Evolutionary conservation across 176 grass and related monocot species (phyloP).

Genomic region (Rhipidocladum racemiflorum): DNA sequence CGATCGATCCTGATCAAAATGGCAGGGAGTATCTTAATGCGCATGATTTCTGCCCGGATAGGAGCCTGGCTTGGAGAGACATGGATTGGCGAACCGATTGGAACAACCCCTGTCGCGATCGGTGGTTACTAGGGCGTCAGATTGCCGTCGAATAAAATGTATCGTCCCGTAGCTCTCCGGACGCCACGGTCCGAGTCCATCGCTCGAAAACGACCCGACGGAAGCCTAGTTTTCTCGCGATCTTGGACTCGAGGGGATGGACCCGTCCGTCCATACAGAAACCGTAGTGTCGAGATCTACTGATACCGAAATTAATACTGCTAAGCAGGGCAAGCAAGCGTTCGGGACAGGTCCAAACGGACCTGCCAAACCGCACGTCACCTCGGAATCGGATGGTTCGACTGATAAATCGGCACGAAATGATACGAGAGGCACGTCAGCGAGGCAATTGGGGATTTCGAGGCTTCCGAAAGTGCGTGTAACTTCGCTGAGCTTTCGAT

Average conservation of each 20-base stretch:
- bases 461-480: too few relatives aligned
- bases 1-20: neutral
- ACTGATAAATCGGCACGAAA: neutral
- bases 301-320: neutral
- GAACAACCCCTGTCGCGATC: neutral
- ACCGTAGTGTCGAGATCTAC: neutral
- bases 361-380: neutral
- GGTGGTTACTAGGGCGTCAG: neutral
- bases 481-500: neutral
- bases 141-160: neutral
- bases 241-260: neutral
- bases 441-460: neutral
- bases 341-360: neutral
- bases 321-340: neutral
- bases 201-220: constrained; percentile 12
- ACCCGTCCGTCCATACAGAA: neutral
- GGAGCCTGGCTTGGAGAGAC: constrained; percentile 16
- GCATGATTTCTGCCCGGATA: neutral
- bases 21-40: neutral
- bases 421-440: neutral
- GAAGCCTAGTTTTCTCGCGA: neutral
- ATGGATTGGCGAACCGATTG: constrained; percentile 20
- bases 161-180: constrained; percentile 6
- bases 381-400: neutral
- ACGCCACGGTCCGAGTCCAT: neutral